Conservation (phyloP, 2,329 filamentous ascomycete species). For the Penicillium hordei region DNA sequence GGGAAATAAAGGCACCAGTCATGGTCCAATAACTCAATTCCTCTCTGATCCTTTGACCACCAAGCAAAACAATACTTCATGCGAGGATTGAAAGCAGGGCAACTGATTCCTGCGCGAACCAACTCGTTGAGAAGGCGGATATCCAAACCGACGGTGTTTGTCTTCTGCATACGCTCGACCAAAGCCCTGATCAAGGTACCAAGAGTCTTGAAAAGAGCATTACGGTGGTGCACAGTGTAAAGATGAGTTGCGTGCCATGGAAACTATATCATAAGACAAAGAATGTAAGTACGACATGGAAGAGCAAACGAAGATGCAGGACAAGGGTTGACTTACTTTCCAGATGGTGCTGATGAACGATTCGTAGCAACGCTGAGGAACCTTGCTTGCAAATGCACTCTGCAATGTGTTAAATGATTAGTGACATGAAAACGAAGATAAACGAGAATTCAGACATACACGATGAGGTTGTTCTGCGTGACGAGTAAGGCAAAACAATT, state of each 20-base stretch:
- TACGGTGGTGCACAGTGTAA: constrained; percentile 51
- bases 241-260: constrained; percentile 50
- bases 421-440: neutral
- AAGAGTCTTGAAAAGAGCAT: constrained; percentile 45
- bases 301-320: neutral
- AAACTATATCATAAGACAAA: constrained; percentile 38
- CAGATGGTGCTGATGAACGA: constrained; percentile 52
- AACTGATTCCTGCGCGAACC: constrained; percentile 42
- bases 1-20: constrained; percentile 31
- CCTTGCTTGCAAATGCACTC: constrained; percentile 52
- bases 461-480: constrained; percentile 52
- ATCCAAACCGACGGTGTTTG: constrained; percentile 41
- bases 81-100: constrained; percentile 46
- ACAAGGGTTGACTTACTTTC: constrained; percentile 41
- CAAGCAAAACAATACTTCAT: constrained; percentile 38
- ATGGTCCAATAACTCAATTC: neutral
- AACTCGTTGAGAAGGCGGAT: constrained; percentile 41
- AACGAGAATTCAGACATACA: constrained; percentile 38
- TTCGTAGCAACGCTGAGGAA: constrained; percentile 55
- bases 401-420: constrained; percentile 20
- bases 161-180: constrained; percentile 59
- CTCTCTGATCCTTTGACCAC: neutral
- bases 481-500: constrained; percentile 48
- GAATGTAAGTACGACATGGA: constrained; percentile 3
- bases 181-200: constrained; percentile 66